Conservation (phyloP, 306 rosid genomes). For the Canavalia gladiata region DNA sequence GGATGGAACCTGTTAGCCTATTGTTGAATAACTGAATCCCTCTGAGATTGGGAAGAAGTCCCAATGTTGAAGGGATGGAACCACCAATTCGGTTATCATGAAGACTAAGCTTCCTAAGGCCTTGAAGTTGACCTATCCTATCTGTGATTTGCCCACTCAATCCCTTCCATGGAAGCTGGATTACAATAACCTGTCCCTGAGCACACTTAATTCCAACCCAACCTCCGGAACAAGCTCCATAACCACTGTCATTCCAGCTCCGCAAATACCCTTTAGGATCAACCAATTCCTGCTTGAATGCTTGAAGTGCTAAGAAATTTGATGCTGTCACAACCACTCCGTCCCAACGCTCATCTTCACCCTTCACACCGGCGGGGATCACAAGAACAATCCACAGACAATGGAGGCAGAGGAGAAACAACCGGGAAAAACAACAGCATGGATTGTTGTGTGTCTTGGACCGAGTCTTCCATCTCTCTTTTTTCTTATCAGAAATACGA, state of each 20-base stretch:
- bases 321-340: conserved; percentile 77
- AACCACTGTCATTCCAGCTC: conserved; percentile 86
- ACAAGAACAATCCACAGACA: conserved; percentile 49
- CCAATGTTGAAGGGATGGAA: conserved; percentile 71
- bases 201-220: conserved; percentile 90
- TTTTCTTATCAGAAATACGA: conserved; percentile 46
- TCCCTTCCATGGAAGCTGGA: conserved; percentile 87
- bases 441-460: background rate
- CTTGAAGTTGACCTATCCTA: conserved; percentile 74
- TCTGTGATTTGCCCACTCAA: conserved; percentile 65
- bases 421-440: background rate
- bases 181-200: conserved; percentile 81
- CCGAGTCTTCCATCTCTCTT: conserved; percentile 58
- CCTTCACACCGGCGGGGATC: conserved; percentile 37
- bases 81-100: conserved; percentile 77
- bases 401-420: conserved; percentile 26
- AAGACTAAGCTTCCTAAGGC: conserved; percentile 78
- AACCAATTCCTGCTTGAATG: conserved; percentile 73
- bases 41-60: conserved; percentile 78
- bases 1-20: conserved; percentile 67
- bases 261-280: conserved; percentile 75
- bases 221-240: conserved; percentile 81
- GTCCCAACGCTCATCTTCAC: conserved; percentile 65
- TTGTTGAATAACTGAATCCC: conserved; percentile 82
- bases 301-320: conserved; percentile 74